These are phyloP conservation scores for Ceratobasidium sp. DNA, from an alignment of 1,284 basidiomycete species.

Conservation along the genomic window DNA sequence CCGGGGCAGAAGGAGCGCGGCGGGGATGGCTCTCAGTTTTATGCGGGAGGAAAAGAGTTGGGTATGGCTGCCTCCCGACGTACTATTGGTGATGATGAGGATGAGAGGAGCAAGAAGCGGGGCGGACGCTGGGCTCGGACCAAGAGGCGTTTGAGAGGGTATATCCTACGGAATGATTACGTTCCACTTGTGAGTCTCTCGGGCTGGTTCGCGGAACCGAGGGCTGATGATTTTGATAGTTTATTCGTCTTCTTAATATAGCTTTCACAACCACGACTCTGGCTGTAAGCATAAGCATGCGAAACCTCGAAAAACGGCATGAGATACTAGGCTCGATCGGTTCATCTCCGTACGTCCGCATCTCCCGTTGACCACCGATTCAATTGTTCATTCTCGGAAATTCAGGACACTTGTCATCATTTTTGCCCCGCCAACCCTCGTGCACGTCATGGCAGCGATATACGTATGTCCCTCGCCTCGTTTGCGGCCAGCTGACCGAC, in stretches of 20 bases:
- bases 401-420: constrained; percentile 83
- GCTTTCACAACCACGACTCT: constrained; percentile 81
- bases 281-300: constrained; percentile 79
- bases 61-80: constrained; percentile 48
- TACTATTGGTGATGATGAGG: constrained; percentile 46
- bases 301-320: constrained; percentile 61
- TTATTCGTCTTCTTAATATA: constrained; percentile 86
- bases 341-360: constrained; percentile 72
- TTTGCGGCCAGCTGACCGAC: background rate
- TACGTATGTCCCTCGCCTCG: constrained; percentile 62
- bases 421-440: constrained; percentile 81
- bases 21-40: constrained; percentile 48
- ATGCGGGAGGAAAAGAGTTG: constrained; percentile 46
- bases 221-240: constrained; percentile 54
- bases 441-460: constrained; percentile 85
- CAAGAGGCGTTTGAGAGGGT: constrained; percentile 64
- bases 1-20: constrained; percentile 47
- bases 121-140: constrained; percentile 55
- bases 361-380: constrained; percentile 17
- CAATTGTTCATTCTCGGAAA: constrained; percentile 14
- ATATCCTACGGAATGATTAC: constrained; percentile 73
- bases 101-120: constrained; percentile 50
- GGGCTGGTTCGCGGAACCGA: background rate
- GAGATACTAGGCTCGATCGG: constrained; percentile 74
- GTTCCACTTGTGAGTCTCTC: constrained; percentile 69